Base-by-base conservation (phyloP, 2,329 filamentous ascomycete genomes). In the Zymoseptoria ardabiliae region DNA sequence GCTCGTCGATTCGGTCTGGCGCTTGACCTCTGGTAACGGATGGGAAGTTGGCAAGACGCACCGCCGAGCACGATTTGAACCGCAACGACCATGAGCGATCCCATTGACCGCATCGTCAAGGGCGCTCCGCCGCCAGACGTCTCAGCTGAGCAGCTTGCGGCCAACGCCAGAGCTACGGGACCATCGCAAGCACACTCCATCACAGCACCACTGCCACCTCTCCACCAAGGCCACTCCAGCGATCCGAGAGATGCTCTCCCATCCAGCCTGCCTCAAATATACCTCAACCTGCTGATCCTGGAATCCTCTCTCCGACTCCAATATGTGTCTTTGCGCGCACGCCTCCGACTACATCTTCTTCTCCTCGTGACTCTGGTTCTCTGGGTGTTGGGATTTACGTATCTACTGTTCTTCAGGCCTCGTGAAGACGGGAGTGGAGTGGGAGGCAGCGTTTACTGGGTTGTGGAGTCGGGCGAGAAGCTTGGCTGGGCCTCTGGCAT, bases 251-350 rank as follows among this genome's bases (percentile, higher is more conserved):
- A 86, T 68, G 85, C 87, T 62, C 85, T 93, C 17, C 92, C 92
- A n/a, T 93, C 89, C 71, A 91, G 90, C 17, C 92, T 92, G 52
- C 90, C 91, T 57, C 94, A 96, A 80, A 97, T 99, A 71, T 99
- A 99, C 77, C 86, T 99, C 69, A 99, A 99, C 76, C 87, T 99
- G 22, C 84, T 99, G 60, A 95, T 99, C 69, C 89, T 99, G 74
- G 94, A 99, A 75, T 91, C 91, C 54, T 96, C 91, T 4, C 81
- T 99, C 41, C 90, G 94, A 65, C 87, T 91, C 22, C 94, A 99
- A 70, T 97, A 95, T 75, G 85, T 99, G 58, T 90, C 91, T 63
- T 82, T 97, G 51, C 89, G 93, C 60, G 89, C 91, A 53, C 87
- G 94, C 50, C 84, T 91, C 53, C 87, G 94, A 17, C 90, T 97